phyloP scores from a whole-genome alignment of 2,329 filamentous ascomycete species.

The Penicillium nordicum region DNA sequence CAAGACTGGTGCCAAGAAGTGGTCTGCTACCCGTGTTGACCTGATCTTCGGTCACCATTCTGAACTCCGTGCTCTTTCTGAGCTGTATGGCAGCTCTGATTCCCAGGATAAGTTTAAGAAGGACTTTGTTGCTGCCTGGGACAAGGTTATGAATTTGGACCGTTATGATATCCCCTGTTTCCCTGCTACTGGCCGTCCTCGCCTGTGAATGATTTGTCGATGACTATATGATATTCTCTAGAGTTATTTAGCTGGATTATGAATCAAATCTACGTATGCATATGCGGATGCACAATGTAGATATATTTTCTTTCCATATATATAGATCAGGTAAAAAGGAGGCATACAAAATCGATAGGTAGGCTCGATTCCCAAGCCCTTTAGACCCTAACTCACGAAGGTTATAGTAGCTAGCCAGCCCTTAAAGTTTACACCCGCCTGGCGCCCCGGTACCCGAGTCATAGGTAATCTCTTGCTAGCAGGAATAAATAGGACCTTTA shows the following conservation, averaged over 20 bases:
- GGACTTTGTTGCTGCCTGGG: conserved; percentile 70
- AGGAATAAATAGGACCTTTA: neutral
- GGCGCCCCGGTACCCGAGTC: too few relatives aligned
- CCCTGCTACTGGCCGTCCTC: conserved; percentile 16
- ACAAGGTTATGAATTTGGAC: conserved; percentile 72
- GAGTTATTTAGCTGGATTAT: neutral
- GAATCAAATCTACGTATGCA: neutral
- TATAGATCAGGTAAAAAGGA: too few relatives aligned
- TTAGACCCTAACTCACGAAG: too few relatives aligned
- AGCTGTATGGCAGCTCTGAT: conserved; percentile 65
- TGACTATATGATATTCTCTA: neutral
- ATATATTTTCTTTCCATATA: too few relatives aligned
- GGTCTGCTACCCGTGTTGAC: conserved; percentile 66
- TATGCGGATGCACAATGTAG: too few relatives aligned
- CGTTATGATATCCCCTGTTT: conserved; percentile 57
- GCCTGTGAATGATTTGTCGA: conserved; percentile 12
- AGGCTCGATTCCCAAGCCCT: too few relatives aligned
- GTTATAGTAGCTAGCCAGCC: too few relatives aligned
- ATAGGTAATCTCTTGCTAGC: neutral
- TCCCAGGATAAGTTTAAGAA: conserved; percentile 62
- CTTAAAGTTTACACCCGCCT: too few relatives aligned
- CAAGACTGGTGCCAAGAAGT: conserved; percentile 64
- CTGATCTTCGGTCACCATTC: conserved; percentile 71
- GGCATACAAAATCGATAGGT: too few relatives aligned
- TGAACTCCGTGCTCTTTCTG: conserved; percentile 67